Base-by-base conservation (phyloP, 371 early-diverging fungal genomes). In the Batrachochytrium dendrobatidis region DNA sequence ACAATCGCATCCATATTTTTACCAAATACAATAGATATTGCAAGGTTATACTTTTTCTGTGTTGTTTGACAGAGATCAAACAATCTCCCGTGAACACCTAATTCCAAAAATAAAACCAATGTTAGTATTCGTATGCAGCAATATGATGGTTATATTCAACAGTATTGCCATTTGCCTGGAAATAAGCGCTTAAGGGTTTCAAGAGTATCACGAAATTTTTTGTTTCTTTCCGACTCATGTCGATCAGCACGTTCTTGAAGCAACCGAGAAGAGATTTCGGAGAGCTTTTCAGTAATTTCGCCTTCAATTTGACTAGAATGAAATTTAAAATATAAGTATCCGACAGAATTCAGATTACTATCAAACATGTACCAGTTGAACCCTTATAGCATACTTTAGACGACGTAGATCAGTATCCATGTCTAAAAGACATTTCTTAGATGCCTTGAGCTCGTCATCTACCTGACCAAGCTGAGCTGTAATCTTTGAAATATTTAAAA, bases 1-100 rank as follows among this genome's bases (percentile, higher is more conserved):
- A 87, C 73, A 46, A 86, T 73, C 1, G 83, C 56, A 56, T 81
- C 79, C 57, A 76, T 74, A 61, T 87, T 72, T 24, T 65, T 55
- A 12, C 79, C 79, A 7, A 87, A 61, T 34, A 83, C 63, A 17
- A 79, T 62, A 1, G 90, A 83, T 1, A 97, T 80, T 2, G 96
- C 91, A 0, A 77, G 68, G 34, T 94, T 92, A 72, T 94, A 97
- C 68, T 91, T 93, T 49, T 92, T 77, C 69, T 97, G 94, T 15
- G 83, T 91, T 1, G 99, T 97, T 60, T 83, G 81, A 73, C 94
- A 90, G 30, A 99, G 76, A 71, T 99, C 96, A 0, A 83, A 61
- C 28, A 99, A 63, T 32, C 91, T 83, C 2, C 99, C 99, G 67
- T 90, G 83, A 2, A 99, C 96, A 29, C 93, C n/a, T n/a, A n/a